Evolutionary conservation across 1,284 basidiomycete genomes (phyloP), one percentile per base, ranked within the genome.

Genomic region (Coriolopsis trogii): DNA sequence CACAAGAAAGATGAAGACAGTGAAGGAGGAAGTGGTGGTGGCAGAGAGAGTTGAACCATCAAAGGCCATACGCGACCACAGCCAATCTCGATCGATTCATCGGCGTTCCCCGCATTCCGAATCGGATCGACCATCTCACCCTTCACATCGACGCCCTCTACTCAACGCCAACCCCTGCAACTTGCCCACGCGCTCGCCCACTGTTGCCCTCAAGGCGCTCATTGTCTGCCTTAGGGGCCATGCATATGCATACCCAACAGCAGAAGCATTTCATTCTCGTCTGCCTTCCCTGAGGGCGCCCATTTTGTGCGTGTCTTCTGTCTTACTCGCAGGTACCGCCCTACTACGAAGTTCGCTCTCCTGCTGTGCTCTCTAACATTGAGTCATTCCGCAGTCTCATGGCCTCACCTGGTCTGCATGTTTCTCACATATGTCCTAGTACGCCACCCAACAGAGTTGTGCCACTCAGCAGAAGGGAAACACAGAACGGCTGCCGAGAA

Each of bases 31-130:
- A 21, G 21, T 16, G 44, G 18, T 16, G 25, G 20, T 2, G 41
- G 16, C 20, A 40, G 28, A 43, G 36, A 39, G 34, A 51, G 41
- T 30, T 28, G 36, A 38, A 26, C 40, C 33, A 29, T 16, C 24
- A 21, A 34, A 52, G 47, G 47, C 51, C 51, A 37, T 47, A 41
- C 53, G 55, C 57, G n/a, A 51, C 50, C 53, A 59, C 55, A 53
- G 45, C 45, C 57, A 53, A 51, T 41, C 30, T 7, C 13, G 10
- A 31, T 24, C 51, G 53, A 59, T 59, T 48, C 48, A 48, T 50
- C 53, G 57, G 53, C 47, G 37, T 48, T 55, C 57, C 57, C 51
- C 57, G 48, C 50, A 41, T 25, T 45, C 10, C 43, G 43, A 50
- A 58, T 59, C 45, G 41, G 53, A 59, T 59, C 57, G 56, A 28